Evolutionary conservation across 2,329 filamentous ascomycete species (phyloP).

Genomic region (Gliomastix tumulicola): DNA sequence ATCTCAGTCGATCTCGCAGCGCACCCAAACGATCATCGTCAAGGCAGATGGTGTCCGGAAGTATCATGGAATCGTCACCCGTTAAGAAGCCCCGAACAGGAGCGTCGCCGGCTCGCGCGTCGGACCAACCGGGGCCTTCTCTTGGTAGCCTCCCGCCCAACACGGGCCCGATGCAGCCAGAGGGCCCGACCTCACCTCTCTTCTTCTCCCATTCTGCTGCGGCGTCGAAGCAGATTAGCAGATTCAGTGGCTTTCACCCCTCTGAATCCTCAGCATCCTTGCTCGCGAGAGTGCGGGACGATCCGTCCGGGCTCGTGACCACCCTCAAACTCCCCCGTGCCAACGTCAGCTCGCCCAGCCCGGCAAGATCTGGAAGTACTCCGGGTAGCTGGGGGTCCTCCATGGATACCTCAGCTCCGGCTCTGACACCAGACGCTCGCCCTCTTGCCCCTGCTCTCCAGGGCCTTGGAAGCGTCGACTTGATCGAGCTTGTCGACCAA

Average conservation of each 20-base stretch:
- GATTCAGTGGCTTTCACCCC: conserved; percentile 27
- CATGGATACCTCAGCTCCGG: conserved; percentile 43
- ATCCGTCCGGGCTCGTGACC: conserved; percentile 35
- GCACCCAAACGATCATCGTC: conserved; percentile 4
- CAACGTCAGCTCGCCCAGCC: conserved; percentile 39
- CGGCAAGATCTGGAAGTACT: conserved; percentile 40
- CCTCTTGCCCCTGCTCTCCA: conserved; percentile 41
- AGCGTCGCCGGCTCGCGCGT: conserved; percentile 33
- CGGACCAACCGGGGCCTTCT: conserved; percentile 28
- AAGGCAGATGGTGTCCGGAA: conserved; percentile 8
- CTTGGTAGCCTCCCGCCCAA: conserved; percentile 8
- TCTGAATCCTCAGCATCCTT: conserved; percentile 37
- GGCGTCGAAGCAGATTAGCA: conserved; percentile 23
- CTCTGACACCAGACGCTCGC: conserved; percentile 43
- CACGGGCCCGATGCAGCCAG: conserved; percentile 10
- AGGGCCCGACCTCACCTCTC: conserved; percentile 39
- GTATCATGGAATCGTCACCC: conserved; percentile 24
- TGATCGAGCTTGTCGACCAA: conserved; percentile 67
- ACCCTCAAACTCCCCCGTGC: conserved; percentile 50
- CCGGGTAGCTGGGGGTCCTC: conserved; percentile 46
- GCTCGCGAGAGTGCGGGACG: conserved; percentile 36
- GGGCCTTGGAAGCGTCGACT: conserved; percentile 56
- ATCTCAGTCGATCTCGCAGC: not conserved
- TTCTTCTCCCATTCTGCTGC: conserved; percentile 42
- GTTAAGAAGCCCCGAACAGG: conserved; percentile 42